These are phyloP conservation scores for Skeletonema marinoi DNA, from an alignment of 108 stramenopile genomes.

Conservation along the genomic window DNA sequence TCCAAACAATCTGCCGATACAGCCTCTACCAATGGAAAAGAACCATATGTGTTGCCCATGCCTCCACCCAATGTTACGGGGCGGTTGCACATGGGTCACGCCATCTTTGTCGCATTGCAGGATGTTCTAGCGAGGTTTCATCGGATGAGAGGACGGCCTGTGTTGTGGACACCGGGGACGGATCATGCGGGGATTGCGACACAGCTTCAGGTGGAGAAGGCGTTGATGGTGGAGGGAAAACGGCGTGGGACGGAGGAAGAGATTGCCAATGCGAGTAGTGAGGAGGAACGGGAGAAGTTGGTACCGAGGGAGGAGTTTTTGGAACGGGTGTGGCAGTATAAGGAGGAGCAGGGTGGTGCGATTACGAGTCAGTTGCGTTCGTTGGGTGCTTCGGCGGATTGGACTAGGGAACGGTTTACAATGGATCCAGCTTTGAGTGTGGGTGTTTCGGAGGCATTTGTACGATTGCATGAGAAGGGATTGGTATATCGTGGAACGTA, in stretches of 20 bases:
- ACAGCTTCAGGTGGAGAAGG: slow-evolving; percentile 96
- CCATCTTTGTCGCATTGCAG: slow-evolving; percentile 98
- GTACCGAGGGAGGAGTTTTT: slow-evolving; percentile 93
- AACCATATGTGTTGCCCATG: slow-evolving; percentile 91
- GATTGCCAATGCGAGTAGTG: slow-evolving; percentile 35
- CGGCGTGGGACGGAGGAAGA: slow-evolving; percentile 33
- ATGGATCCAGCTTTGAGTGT: slow-evolving; percentile 87
- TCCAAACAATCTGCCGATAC: slow-evolving; percentile 54
- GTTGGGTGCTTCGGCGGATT: slow-evolving; percentile 97
- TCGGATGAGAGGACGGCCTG: slow-evolving; percentile 96
- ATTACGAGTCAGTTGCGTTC: slow-evolving; percentile 94
- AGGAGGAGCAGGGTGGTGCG: slow-evolving; percentile 94
- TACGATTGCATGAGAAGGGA: slow-evolving; percentile 92
- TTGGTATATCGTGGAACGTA: slow-evolving; percentile 93
- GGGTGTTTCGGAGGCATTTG: slow-evolving; percentile 96
- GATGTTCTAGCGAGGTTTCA: slow-evolving; percentile 97
- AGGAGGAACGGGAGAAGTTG: slow-evolving; percentile 54
- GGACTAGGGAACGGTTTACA: slow-evolving; percentile 97
- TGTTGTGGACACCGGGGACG: slow-evolving; percentile 95
- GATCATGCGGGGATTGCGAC: slow-evolving; percentile 99
- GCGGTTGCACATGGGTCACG: slow-evolving; percentile 99
- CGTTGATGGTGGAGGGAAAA: slow-evolving; percentile 76
- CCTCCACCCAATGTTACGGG: slow-evolving; percentile 99
- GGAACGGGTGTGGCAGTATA: slow-evolving; percentile 88
- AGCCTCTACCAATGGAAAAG: slow-evolving; percentile 12